phyloP scores from a whole-genome alignment of 805 yeast species.

The Spathaspora sp. region DNA sequence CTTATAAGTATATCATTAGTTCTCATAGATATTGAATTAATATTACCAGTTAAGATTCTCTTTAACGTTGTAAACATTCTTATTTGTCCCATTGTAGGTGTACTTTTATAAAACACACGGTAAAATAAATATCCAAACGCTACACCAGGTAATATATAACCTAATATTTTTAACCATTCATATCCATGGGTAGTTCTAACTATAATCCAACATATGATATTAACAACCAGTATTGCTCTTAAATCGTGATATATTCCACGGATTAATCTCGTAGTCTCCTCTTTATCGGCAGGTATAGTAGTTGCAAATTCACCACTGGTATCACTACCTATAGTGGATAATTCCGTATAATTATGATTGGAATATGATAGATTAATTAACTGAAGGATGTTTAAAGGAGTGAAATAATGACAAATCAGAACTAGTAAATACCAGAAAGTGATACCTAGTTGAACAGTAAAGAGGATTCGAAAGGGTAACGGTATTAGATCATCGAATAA shows the following conservation, averaged over 20 bases:
- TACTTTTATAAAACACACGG: constrained; percentile 8
- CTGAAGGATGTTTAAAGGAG: constrained; percentile 43
- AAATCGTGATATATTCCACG: constrained; percentile 33
- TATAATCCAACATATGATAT: constrained; percentile 18
- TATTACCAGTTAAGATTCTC: constrained; percentile 55
- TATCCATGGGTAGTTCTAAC: constrained; percentile 18
- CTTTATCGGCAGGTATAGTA: constrained; percentile 22
- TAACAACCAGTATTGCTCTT: constrained; percentile 20
- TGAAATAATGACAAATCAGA: constrained; percentile 27
- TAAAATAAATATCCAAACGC: constrained; percentile 7
- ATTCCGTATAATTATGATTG: constrained; percentile 29
- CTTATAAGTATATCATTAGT: constrained; percentile 79
- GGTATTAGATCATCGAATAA: constrained; percentile 31
- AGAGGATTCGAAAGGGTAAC: constrained; percentile 42
- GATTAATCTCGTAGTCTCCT: constrained; percentile 28
- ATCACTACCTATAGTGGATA: constrained; percentile 2
- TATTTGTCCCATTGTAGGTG: constrained; percentile 21
- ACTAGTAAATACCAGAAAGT: constrained; percentile 53
- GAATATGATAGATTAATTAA: constrained; percentile 41
- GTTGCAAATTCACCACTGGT: constrained; percentile 32
- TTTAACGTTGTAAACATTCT: constrained; percentile 47
- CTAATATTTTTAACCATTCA: constrained; percentile 2
- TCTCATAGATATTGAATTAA: constrained; percentile 53
- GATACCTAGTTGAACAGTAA: constrained; percentile 47
- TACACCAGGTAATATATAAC: constrained; percentile 8